Conservation (phyloP, 805 yeast species). For the Candida vartiovaarae region DNA sequence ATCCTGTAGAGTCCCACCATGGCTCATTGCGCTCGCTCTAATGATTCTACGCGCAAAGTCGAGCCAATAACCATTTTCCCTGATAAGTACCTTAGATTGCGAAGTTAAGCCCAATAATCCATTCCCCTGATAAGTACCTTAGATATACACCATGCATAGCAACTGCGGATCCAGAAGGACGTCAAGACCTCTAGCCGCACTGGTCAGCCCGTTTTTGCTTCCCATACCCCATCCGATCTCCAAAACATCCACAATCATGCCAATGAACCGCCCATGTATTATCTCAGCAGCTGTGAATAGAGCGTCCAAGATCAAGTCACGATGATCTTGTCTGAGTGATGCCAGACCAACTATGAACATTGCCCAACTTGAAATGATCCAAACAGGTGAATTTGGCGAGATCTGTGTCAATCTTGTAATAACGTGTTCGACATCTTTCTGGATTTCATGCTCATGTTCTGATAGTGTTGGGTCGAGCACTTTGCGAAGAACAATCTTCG, state of each 20-base stretch:
- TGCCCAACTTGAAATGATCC: conserved; percentile 13
- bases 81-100: too few relatives aligned
- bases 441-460: conserved; percentile 6
- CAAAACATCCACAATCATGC: conserved; percentile 11
- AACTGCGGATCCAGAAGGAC: conserved; percentile 3
- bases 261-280: conserved; percentile 11
- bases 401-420: conserved; percentile 5
- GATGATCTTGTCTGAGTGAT: conserved; percentile 5
- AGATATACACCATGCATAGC: not conserved
- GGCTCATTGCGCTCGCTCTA: too few relatives aligned
- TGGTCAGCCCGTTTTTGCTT: not conserved
- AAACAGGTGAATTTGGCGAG: conserved; percentile 4
- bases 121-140: not conserved
- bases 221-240: conserved; percentile 14
- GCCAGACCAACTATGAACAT: conserved; percentile 14
- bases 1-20: too few relatives aligned
- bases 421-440: conserved; percentile 7
- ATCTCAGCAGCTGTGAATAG: conserved; percentile 9
- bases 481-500: conserved; percentile 15
- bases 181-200: conserved; percentile 6
- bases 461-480: conserved; percentile 4
- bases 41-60: too few relatives aligned
- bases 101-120: too few relatives aligned
- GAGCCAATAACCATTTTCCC: too few relatives aligned
- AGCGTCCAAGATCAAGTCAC: conserved; percentile 5